phyloP scores from a whole-genome alignment of 2,329 filamentous ascomycete species.

The Pseudocercospora crystallina region DNA sequence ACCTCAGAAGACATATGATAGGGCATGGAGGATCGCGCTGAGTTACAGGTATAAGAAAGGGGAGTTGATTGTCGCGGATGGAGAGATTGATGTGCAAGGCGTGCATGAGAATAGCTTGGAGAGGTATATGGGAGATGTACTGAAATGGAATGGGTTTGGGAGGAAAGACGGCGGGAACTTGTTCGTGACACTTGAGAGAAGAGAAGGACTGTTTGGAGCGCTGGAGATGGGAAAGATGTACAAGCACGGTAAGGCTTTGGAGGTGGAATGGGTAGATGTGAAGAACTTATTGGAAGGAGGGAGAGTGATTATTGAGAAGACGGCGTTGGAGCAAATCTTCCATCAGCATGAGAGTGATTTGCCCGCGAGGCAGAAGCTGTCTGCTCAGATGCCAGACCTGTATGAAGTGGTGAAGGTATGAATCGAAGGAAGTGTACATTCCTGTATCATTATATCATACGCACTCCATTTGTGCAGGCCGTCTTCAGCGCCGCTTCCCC shows the following conservation, averaged over 20 bases:
- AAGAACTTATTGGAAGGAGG: slow-evolving; percentile 88
- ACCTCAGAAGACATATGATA: slow-evolving; percentile 87
- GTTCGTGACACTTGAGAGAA: slow-evolving; percentile 63
- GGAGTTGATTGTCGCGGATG: slow-evolving; percentile 81
- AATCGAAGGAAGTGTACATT: no score
- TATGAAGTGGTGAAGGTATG: slow-evolving; percentile 3
- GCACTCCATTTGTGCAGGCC: no score
- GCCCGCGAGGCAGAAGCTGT: slow-evolving; percentile 2
- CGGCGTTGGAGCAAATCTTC: slow-evolving; percentile 74
- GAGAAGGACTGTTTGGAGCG: slow-evolving; percentile 46
- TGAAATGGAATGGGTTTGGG: slow-evolving; percentile 70
- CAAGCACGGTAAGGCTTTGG: slow-evolving; percentile 67
- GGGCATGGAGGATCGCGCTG: slow-evolving; percentile 91
- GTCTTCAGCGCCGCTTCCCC: no score
- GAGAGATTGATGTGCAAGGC: slow-evolving; percentile 62
- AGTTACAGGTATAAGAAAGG: slow-evolving; percentile 87
- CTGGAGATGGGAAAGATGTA: slow-evolving; percentile 61
- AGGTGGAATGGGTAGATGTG: slow-evolving; percentile 81
- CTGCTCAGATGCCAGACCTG: slow-evolving; percentile 14
- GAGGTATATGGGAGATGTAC: slow-evolving; percentile 65
- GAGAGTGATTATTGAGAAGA: slow-evolving; percentile 81
- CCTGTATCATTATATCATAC: no score
- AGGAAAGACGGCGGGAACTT: slow-evolving; percentile 66
- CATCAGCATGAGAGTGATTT: slow-evolving; percentile 67
- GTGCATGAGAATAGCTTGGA: slow-evolving; percentile 45